Conservation (phyloP, 495 filamentous ascomycete genomes). For the Aspergillus saccharolyticus region DNA sequence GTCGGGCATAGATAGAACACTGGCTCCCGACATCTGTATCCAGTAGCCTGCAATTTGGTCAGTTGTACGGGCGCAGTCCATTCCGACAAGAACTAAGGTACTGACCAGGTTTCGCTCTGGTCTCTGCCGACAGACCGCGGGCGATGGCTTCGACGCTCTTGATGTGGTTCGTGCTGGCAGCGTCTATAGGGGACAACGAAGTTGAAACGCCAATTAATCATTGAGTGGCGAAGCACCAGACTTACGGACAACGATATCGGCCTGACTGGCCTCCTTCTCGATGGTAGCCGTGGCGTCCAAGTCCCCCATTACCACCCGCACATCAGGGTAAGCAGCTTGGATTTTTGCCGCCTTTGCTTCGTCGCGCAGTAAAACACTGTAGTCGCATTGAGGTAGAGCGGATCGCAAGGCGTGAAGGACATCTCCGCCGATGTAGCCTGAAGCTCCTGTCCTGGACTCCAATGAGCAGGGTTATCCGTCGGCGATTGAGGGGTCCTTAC, state of each 20-base stretch:
- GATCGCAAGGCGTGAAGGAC: constrained; percentile 48
- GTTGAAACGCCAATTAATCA: not conserved
- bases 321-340: constrained; percentile 39
- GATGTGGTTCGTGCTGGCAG: constrained; percentile 38
- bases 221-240: constrained; percentile 3
- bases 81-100: not conserved
- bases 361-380: constrained; percentile 55
- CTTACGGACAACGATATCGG: constrained; percentile 47
- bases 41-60: constrained; percentile 20
- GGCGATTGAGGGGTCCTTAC: constrained; percentile 1
- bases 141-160: constrained; percentile 35
- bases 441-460: constrained; percentile 43
- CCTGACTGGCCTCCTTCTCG: constrained; percentile 38
- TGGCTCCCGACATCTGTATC: constrained; percentile 32
- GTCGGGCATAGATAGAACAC: constrained; percentile 27
- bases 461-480: not conserved
- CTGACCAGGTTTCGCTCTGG: constrained; percentile 17
- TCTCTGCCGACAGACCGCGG: constrained; percentile 28
- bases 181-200: constrained; percentile 19
- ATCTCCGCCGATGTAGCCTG: constrained; percentile 68
- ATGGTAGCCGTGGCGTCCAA: constrained; percentile 36
- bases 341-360: constrained; percentile 54
- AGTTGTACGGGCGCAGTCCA: not conserved
- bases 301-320: constrained; percentile 41
- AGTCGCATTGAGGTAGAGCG: constrained; percentile 56